These are phyloP conservation scores for Boletus tylopilopsis DNA, from an alignment of 768 basidiomycete genomes.

Conservation along the genomic window DNA sequence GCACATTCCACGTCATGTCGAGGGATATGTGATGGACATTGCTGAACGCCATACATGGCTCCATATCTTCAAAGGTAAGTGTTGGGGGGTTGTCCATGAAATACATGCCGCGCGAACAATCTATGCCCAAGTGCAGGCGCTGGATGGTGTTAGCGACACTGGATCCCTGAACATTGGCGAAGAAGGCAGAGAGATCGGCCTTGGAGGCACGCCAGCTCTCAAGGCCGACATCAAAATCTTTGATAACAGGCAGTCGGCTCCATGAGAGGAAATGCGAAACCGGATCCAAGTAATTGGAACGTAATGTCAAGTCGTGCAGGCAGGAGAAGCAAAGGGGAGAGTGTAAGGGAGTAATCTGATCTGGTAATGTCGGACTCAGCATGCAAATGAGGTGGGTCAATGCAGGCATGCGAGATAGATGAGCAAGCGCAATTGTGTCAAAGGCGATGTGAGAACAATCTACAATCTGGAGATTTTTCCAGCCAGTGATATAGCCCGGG, in stretches of 20 bases:
- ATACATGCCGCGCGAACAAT: neutral
- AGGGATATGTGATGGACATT: neutral
- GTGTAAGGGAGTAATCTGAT: too few species aligned
- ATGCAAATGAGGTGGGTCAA: neutral
- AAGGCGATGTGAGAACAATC: neutral
- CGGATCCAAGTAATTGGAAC: neutral
- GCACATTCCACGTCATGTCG: neutral
- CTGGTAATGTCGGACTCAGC: too few species aligned
- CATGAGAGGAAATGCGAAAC: neutral
- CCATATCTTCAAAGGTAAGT: slow-evolving; percentile 1
- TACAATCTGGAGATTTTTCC: neutral
- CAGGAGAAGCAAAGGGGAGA: neutral
- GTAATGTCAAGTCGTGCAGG: neutral
- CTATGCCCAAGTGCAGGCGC: neutral
- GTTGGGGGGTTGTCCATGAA: too few species aligned
- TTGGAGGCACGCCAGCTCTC: too few species aligned
- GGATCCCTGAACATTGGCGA: neutral
- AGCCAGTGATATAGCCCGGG: neutral
- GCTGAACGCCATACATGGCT: neutral
- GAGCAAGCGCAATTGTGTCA: neutral
- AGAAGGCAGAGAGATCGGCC: too few species aligned
- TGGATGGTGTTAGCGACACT: neutral
- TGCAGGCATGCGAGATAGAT: neutral
- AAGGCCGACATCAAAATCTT: neutral
- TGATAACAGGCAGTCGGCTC: neutral